Conservation (phyloP, 1,139 yeast genomes). For the Yamadazyma atlantica region DNA sequence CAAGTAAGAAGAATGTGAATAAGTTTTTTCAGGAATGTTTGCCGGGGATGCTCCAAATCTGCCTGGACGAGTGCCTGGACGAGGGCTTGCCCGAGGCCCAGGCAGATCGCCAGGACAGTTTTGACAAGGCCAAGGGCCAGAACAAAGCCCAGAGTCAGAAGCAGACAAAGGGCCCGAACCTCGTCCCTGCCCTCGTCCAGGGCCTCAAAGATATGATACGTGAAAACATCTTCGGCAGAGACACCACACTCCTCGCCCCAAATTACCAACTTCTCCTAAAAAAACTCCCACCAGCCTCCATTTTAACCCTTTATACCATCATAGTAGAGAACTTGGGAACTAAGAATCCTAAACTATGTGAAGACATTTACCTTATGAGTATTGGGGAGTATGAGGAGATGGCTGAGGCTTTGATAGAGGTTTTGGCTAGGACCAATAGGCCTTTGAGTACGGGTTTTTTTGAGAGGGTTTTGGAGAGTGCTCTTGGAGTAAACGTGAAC, state of each 20-base stretch:
- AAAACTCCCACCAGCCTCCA: conserved; percentile 12
- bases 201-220: conserved; percentile 13
- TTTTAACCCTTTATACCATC: conserved; percentile 25
- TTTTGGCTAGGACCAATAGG: conserved; percentile 41
- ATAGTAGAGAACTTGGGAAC: conserved; percentile 25
- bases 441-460: conserved; percentile 51
- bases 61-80: too few relatives aligned
- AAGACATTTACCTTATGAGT: conserved; percentile 40
- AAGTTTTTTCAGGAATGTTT: conserved; percentile 24
- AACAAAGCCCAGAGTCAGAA: too few relatives aligned
- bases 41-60: conserved; percentile 11
- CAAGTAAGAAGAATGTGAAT: conserved; percentile 30
- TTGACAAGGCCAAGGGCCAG: too few relatives aligned
- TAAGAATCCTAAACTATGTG: conserved; percentile 36
- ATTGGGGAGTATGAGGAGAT: conserved; percentile 28
- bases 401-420: conserved; percentile 38
- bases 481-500: too few relatives aligned
- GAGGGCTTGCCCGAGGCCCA: too few relatives aligned
- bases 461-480: conserved; percentile 32
- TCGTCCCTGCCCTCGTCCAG: conserved; percentile 7
- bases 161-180: conserved; percentile 11
- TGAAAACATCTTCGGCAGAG: conserved; percentile 20
- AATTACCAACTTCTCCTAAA: conserved; percentile 18
- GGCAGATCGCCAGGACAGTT: too few relatives aligned
- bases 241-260: too few relatives aligned